phyloP scores from a whole-genome alignment of 495 filamentous ascomycete genomes.

The Neurospora sp. region DNA sequence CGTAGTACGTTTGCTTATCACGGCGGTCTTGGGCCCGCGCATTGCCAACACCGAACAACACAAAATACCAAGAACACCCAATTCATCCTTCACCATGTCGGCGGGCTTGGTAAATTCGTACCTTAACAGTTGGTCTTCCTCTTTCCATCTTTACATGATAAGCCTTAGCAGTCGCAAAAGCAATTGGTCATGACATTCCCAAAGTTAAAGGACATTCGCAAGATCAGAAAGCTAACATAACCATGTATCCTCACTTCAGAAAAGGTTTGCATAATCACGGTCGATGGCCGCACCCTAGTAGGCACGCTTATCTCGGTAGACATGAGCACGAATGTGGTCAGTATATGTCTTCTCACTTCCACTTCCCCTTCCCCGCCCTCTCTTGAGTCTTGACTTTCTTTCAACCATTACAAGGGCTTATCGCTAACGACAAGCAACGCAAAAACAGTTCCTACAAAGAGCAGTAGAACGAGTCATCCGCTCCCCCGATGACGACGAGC shows the following conservation, averaged over 20 bases:
- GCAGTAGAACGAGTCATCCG: slow-evolving; percentile 87
- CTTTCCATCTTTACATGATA: neutral
- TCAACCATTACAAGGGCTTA: neutral
- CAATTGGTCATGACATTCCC: neutral
- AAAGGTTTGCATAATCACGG: slow-evolving; percentile 82
- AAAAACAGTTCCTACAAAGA: slow-evolving; percentile 53
- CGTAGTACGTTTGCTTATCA: neutral
- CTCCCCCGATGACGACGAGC: slow-evolving; percentile 68
- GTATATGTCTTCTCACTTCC: neutral
- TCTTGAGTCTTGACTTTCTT: neutral
- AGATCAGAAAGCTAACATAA: slow-evolving; percentile 15
- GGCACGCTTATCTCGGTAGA: slow-evolving; percentile 81
- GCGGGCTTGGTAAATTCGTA: slow-evolving; percentile 1
- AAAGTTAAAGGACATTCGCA: neutral
- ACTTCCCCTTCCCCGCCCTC: neutral
- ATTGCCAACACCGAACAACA: neutral
- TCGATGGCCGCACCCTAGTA: slow-evolving; percentile 80
- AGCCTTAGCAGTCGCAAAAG: neutral
- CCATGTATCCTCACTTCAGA: slow-evolving; percentile 39
- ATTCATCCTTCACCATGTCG: slow-evolving; percentile 3
- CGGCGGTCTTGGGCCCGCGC: neutral
- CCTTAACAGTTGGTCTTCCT: slow-evolving; percentile 4
- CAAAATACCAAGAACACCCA: neutral
- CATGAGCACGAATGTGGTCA: slow-evolving; percentile 79
- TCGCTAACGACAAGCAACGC: neutral